Conservation (phyloP, 768 basidiomycete genomes). For the Pholiota microspora region DNA sequence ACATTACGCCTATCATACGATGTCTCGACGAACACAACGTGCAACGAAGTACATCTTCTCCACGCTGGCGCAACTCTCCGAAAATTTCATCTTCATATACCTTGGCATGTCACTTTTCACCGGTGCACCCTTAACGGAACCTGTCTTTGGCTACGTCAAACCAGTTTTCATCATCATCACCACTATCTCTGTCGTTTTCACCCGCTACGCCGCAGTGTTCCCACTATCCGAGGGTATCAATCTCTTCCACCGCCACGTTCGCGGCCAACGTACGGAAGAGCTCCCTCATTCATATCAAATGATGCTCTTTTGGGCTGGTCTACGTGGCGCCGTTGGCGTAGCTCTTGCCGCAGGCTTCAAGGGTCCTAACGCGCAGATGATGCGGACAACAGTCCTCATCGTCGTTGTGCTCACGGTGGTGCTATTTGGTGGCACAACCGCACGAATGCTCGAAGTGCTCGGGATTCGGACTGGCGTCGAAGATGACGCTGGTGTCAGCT, state of each 20-base stretch:
- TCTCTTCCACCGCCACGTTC: slow-evolving; percentile 78
- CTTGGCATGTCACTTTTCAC: slow-evolving; percentile 98
- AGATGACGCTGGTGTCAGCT: slow-evolving; percentile 72
- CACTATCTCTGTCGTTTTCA: slow-evolving; percentile 89
- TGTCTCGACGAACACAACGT: slow-evolving; percentile 92
- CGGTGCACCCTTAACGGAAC: slow-evolving; percentile 70
- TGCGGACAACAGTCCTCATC: slow-evolving; percentile 91
- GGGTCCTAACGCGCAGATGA: slow-evolving; percentile 87
- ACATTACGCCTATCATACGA: slow-evolving; percentile 99
- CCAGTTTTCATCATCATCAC: slow-evolving; percentile 94
- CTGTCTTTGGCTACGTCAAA: slow-evolving; percentile 84
- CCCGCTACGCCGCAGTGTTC: slow-evolving; percentile 94
- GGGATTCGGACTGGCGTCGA: slow-evolving; percentile 95
- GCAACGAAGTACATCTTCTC: slow-evolving; percentile 96
- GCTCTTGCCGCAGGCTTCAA: slow-evolving; percentile 95
- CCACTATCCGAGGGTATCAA: slow-evolving; percentile 95
- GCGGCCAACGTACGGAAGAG: slow-evolving; percentile 86
- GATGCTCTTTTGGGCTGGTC: slow-evolving; percentile 99
- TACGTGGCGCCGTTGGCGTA: slow-evolving; percentile 96
- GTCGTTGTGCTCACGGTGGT: slow-evolving; percentile 95
- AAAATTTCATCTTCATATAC: slow-evolving; percentile 99
- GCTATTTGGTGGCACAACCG: slow-evolving; percentile 95
- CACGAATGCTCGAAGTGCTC: slow-evolving; percentile 94
- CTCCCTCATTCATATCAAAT: slow-evolving; percentile 98
- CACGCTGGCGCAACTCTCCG: slow-evolving; percentile 89